Conservation (phyloP, 108 stramenopile species). For the Discostella stelligeroides region DNA sequence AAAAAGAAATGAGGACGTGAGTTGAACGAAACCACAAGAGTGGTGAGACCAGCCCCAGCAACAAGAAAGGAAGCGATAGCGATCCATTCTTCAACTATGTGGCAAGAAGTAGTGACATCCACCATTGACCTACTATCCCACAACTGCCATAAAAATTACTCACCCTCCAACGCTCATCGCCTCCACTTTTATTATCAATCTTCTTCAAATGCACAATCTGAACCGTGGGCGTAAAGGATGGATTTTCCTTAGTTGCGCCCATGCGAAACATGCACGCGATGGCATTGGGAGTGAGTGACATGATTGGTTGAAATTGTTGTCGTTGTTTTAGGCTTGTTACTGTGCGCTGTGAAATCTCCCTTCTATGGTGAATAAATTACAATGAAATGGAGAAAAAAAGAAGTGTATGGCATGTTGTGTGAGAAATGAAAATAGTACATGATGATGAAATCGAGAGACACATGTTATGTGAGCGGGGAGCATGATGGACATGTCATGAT, state of each 20-base stretch:
- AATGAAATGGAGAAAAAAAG: too few species aligned
- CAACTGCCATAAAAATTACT: not conserved
- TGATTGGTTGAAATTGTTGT: constrained; percentile 10
- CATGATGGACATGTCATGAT: too few species aligned
- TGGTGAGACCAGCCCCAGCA: not conserved
- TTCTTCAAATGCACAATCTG: constrained; percentile 65
- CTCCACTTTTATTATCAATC: constrained; percentile 22
- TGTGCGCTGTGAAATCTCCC: not conserved
- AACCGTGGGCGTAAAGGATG: constrained; percentile 57
- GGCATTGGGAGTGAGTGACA: constrained; percentile 55
- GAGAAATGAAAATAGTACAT: too few species aligned
- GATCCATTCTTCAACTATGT: too few species aligned
- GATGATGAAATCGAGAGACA: too few species aligned
- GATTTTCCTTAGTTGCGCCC: constrained; percentile 29
- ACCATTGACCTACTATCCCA: too few species aligned
- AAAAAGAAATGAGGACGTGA: not conserved
- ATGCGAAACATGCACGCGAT: constrained; percentile 31
- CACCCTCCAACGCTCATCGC: constrained; percentile 24
- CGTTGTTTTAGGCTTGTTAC: too few species aligned
- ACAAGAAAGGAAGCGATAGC: too few species aligned
- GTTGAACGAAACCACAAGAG: not conserved
- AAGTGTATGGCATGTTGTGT: too few species aligned
- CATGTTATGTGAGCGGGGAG: too few species aligned
- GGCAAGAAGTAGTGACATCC: too few species aligned
- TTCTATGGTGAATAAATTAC: too few species aligned